A percentile compares a stretch with the other conserved stretches of the same genome.
These are phyloP conservation scores for Claviceps arundinis DNA, from an alignment of 2,329 filamentous ascomycete species.

Conservation along the genomic window DNA sequence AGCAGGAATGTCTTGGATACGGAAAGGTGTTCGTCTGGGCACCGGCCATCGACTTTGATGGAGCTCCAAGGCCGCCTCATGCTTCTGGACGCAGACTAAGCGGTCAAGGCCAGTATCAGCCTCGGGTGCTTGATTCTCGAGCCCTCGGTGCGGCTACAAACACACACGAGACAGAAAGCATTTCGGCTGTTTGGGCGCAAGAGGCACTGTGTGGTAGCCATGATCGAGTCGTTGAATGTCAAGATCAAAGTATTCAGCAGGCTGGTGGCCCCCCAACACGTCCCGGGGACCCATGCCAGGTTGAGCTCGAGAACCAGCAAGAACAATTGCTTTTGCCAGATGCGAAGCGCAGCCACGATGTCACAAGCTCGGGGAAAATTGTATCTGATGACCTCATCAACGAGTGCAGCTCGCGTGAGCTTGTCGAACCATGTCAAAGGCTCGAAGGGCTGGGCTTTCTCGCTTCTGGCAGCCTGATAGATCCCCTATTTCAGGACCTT, in stretches of 20 bases:
- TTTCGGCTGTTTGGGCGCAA: not conserved
- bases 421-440: not conserved
- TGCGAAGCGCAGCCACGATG: not conserved
- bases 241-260: not conserved
- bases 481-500: slow-evolving; percentile 43
- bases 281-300: not conserved
- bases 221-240: not conserved
- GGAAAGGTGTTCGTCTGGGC: slow-evolving; percentile 48
- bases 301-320: not conserved
- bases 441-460: not conserved
- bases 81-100: slow-evolving; percentile 7
- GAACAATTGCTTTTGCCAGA: not conserved
- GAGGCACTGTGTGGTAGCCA: not conserved
- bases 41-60: slow-evolving; percentile 34
- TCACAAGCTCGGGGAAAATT: not conserved
- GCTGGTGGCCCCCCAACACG: not conserved
- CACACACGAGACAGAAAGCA: not conserved
- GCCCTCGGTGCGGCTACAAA: not conserved
- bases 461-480: slow-evolving; percentile 24
- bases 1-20: slow-evolving; percentile 48
- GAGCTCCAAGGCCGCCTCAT: slow-evolving; percentile 27
- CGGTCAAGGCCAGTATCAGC: not conserved
- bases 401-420: not conserved
- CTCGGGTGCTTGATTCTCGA: not conserved
- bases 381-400: not conserved